Conservation (phyloP, 176 grass and related monocot species). For the Ananas comosus region DNA sequence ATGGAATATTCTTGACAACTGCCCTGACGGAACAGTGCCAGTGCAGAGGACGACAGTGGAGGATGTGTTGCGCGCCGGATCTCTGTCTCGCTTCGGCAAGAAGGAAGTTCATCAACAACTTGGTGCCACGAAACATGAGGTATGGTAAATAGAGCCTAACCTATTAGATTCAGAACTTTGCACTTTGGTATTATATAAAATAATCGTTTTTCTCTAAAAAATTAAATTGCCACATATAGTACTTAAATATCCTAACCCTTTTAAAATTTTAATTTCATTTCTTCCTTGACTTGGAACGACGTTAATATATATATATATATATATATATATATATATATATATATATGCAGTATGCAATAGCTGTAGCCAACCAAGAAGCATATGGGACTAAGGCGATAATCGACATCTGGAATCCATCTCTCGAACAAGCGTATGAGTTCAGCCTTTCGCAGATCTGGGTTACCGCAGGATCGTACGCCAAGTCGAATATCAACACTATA, state of each 20-base stretch:
- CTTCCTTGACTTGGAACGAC: neutral
- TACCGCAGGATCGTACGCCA: slow-evolving; percentile 2
- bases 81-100: slow-evolving; percentile 1
- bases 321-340: too few species aligned
- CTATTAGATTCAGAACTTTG: too few species aligned
- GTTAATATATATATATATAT: neutral
- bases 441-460: slow-evolving; percentile 15
- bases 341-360: neutral
- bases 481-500: slow-evolving; percentile 4
- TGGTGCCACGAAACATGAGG: too few species aligned
- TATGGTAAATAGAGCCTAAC: too few species aligned
- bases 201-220: too few species aligned
- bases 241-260: too few species aligned
- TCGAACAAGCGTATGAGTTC: neutral
- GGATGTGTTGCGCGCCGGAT: slow-evolving; percentile 11
- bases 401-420: neutral
- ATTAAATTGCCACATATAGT: too few species aligned
- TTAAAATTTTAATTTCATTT: neutral
- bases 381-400: slow-evolving; percentile 12
- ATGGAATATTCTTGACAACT: neutral
- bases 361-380: neutral
- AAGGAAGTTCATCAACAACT: neutral
- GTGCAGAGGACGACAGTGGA: neutral
- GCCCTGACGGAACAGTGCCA: neutral
- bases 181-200: too few species aligned